A percentile compares a stretch with the other conserved stretches of the same genome.
Conservation (phyloP, 208 protist genomes). For the Trichomonas tenax region DNA sequence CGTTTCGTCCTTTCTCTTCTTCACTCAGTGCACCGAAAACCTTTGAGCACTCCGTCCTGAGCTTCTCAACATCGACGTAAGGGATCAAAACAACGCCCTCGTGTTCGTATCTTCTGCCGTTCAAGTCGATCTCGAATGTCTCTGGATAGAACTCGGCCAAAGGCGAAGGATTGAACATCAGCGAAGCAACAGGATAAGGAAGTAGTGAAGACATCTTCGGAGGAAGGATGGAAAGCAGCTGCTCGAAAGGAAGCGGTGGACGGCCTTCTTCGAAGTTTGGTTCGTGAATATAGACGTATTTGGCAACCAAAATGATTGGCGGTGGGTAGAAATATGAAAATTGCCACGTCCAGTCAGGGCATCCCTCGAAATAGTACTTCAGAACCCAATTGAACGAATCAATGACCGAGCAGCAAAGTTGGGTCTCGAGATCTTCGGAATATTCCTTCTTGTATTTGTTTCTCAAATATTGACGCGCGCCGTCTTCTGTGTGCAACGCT, state of each 20-base stretch:
- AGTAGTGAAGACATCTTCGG: background rate
- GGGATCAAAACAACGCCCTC: background rate
- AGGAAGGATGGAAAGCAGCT: background rate
- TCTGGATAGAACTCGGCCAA: background rate
- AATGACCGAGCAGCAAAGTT: background rate
- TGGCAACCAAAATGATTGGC: background rate
- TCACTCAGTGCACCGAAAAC: background rate
- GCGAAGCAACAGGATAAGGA: background rate
- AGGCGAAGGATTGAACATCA: background rate
- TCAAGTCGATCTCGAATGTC: background rate
- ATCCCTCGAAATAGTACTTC: background rate
- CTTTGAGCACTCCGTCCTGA: background rate
- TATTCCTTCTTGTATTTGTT: background rate
- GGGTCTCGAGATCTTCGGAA: background rate
- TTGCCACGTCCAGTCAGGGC: background rate
- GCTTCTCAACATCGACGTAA: background rate
- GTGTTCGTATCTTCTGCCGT: background rate
- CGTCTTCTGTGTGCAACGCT: background rate
- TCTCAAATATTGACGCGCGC: background rate
- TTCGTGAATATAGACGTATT: background rate
- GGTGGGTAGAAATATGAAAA: background rate
- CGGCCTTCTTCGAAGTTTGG: background rate
- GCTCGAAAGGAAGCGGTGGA: background rate
- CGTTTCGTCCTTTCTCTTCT: background rate
- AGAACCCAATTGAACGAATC: background rate